A percentile compares a stretch with the other conserved stretches of the same genome.
Conservation (phyloP, 805 yeast species). For the Blastobotrys americana region DNA sequence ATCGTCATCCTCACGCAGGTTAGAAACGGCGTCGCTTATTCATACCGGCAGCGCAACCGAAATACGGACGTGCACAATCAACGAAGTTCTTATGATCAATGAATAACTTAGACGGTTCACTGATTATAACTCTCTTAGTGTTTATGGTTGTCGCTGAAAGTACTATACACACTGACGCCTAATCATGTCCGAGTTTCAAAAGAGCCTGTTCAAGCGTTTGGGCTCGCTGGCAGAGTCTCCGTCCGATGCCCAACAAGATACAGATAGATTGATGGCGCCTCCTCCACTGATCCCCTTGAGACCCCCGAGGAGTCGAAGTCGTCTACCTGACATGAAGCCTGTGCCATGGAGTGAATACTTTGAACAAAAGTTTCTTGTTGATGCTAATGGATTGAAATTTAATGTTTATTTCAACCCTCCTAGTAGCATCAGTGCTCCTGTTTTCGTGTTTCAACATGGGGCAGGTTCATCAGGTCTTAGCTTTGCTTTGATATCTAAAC, state of each 20-base stretch:
- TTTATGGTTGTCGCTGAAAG: too few relatives aligned
- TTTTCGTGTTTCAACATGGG: slow-evolving; percentile 83
- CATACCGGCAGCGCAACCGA: too few relatives aligned
- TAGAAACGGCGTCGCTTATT: too few relatives aligned
- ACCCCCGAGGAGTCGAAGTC: slow-evolving; percentile 2
- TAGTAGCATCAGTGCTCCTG: slow-evolving; percentile 35
- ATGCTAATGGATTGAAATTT: slow-evolving; percentile 29
- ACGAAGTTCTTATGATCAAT: too few relatives aligned
- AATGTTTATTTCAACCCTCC: slow-evolving; percentile 59
- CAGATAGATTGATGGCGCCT: background rate
- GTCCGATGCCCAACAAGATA: background rate
- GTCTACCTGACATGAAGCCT: background rate
- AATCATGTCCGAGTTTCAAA: slow-evolving; percentile 9
- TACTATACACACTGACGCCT: background rate
- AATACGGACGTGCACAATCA: too few relatives aligned
- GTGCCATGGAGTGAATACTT: slow-evolving; percentile 34
- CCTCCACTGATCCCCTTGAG: background rate
- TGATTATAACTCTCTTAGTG: too few relatives aligned
- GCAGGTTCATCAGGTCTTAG: slow-evolving; percentile 87
- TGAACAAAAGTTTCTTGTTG: slow-evolving; percentile 22
- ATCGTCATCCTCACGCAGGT: too few relatives aligned
- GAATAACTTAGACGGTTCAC: too few relatives aligned
- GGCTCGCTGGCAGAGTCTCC: slow-evolving; percentile 1
- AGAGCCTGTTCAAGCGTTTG: slow-evolving; percentile 13
- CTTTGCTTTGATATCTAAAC: slow-evolving; percentile 49